A percentile compares a stretch with the other conserved stretches of the same genome.
Evolutionary conservation across 2,329 filamentous ascomycete species (phyloP).

Genomic region (Coniochaeta sp.): DNA sequence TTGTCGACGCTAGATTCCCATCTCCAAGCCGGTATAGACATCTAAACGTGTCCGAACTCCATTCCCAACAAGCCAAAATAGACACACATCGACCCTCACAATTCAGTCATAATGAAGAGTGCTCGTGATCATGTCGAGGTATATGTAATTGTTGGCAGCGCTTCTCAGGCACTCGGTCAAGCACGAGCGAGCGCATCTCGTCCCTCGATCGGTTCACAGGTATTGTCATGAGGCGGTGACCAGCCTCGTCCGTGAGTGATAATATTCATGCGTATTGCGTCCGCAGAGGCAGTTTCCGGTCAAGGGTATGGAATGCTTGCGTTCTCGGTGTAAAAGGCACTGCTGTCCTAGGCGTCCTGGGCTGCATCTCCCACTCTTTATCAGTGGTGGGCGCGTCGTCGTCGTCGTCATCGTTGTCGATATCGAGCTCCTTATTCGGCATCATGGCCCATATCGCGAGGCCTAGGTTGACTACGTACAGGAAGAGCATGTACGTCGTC

Average conservation of each 20-base stretch:
- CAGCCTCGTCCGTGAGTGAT: background rate
- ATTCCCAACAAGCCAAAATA: background rate
- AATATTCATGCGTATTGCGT: background rate
- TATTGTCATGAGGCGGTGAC: background rate
- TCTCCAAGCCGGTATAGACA: background rate
- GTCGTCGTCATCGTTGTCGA: constrained; percentile 33
- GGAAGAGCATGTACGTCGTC: constrained; percentile 56
- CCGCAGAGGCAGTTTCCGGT: constrained; percentile 48
- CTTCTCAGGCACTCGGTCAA: background rate
- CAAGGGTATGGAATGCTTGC: constrained; percentile 57
- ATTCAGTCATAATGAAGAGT: background rate
- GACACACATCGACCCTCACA: background rate
- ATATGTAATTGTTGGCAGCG: background rate
- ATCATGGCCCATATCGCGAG: constrained; percentile 51
- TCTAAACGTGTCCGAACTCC: background rate
- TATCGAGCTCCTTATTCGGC: constrained; percentile 47
- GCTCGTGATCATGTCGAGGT: background rate
- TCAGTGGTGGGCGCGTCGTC: constrained; percentile 28
- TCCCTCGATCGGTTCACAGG: background rate
- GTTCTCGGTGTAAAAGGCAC: constrained; percentile 58
- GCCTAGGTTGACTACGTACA: constrained; percentile 52
- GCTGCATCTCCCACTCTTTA: constrained; percentile 50
- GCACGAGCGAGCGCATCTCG: background rate
- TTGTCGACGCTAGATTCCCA: background rate
- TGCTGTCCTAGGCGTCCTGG: constrained; percentile 9